phyloP scores from a whole-genome alignment of 257 asterid species.

The Nicotiana undulata region DNA sequence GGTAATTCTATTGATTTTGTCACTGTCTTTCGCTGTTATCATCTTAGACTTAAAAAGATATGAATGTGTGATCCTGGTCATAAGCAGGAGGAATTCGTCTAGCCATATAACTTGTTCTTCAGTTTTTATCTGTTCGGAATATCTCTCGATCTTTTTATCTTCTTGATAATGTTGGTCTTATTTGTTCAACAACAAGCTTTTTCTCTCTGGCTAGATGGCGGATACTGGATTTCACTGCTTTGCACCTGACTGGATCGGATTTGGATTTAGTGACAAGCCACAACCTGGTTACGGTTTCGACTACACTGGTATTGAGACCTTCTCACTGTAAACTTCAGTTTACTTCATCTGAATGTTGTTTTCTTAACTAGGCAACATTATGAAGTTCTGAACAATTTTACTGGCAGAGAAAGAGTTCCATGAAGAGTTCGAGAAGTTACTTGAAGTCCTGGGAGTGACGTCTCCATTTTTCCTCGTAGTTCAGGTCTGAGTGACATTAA shows the following conservation, averaged over 20 bases:
- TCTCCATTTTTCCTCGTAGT: constrained; percentile 80
- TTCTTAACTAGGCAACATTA: constrained; percentile 7
- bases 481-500: constrained; percentile 55
- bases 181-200: constrained; percentile 4
- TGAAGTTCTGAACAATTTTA: constrained; percentile 16
- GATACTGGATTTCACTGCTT: constrained; percentile 84
- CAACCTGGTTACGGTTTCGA: constrained; percentile 94
- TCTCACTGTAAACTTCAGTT: not conserved
- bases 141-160: not conserved
- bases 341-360: not conserved
- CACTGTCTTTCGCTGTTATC: not conserved
- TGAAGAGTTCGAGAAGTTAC: constrained; percentile 75
- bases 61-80: not conserved
- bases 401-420: constrained; percentile 88
- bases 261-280: constrained; percentile 94
- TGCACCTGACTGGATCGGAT: constrained; percentile 99
- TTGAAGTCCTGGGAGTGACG: constrained; percentile 55
- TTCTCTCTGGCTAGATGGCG: constrained; percentile 51
- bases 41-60: too few relatives aligned
- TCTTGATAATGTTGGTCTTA: constrained; percentile 3
- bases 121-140: not conserved
- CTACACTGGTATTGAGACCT: constrained; percentile 57
- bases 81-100: not conserved
- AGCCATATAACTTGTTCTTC: not conserved
- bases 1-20: not conserved